A percentile compares a stretch with the other conserved stretches of the same genome.
Evolutionary conservation across 352 stramenopile species (phyloP).

Genomic region (Phytophthora litchii): DNA sequence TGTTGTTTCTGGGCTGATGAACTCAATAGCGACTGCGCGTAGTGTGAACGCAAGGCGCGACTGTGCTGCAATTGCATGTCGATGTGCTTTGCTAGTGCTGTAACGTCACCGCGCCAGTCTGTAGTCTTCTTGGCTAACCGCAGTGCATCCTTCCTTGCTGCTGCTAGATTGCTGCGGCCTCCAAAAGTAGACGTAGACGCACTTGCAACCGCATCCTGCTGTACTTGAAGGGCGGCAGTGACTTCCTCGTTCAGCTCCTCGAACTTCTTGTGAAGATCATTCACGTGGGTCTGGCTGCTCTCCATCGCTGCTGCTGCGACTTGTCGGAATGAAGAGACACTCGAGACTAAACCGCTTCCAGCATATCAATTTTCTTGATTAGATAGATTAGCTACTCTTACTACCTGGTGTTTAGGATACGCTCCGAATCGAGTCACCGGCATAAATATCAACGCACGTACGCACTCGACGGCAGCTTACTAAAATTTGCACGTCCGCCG

Average conservation of each 20-base stretch:
- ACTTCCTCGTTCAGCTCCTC: slow-evolving; percentile 77
- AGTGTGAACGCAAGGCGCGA: slow-evolving; percentile 58
- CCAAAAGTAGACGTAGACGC: slow-evolving; percentile 23
- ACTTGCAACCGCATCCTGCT: slow-evolving; percentile 52
- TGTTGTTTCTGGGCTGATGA: slow-evolving; percentile 47
- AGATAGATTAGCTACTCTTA: slow-evolving; percentile 39
- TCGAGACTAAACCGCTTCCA: background rate
- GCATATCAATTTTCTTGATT: slow-evolving; percentile 32
- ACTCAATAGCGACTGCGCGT: slow-evolving; percentile 58
- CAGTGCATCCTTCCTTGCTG: slow-evolving; percentile 52
- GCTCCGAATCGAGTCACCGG: slow-evolving; percentile 25
- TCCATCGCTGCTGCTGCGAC: slow-evolving; percentile 36
- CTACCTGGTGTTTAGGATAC: slow-evolving; percentile 33
- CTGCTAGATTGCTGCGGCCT: slow-evolving; percentile 15
- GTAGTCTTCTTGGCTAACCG: slow-evolving; percentile 55
- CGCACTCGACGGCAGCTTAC: slow-evolving; percentile 38
- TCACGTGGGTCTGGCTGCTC: slow-evolving; percentile 50
- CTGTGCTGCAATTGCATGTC: slow-evolving; percentile 75
- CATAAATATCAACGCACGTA: slow-evolving; percentile 55
- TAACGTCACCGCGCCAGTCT: slow-evolving; percentile 78
- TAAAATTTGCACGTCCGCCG: slow-evolving; percentile 34
- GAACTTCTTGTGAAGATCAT: slow-evolving; percentile 79
- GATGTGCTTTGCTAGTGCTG: slow-evolving; percentile 74
- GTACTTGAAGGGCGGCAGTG: slow-evolving; percentile 47
- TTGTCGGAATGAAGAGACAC: slow-evolving; percentile 18